Base-by-base conservation (phyloP, 768 basidiomycete species). In the Gautieria morchelliformis region DNA sequence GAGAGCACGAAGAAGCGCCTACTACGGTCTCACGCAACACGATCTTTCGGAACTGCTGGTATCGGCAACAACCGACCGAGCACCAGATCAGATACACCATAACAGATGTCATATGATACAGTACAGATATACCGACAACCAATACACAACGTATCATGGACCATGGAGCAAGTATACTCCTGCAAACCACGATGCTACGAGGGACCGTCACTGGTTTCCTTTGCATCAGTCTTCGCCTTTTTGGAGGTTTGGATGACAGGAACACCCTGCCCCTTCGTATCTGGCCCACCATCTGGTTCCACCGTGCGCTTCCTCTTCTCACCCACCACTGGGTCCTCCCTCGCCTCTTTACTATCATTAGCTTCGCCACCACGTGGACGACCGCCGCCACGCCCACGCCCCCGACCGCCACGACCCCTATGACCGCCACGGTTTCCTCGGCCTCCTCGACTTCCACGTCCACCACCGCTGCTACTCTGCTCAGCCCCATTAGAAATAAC, bases 241-340 rank as follows among this genome's bases (percentile, higher is more conserved):
- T 79, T 79, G 15, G 56, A 27, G 1, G 63, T 59, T 39, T 68
- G 65, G 42, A 79, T 69, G 12, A 65, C 52, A 11, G 88, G 88
- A 3, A 82, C 83, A 33, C 71, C 74, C 8, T 72, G 75, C 0
- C 87, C 87, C 22, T 87, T 78, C 27, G 77, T 74, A 62, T 84
- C 80, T 3, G 83, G 80, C 0, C 84, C 88, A 62, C 87, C 88
- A 63, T 89, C 88, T 1, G 87, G 87, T 65, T 89, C 88, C 0
- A 87, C 74, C 1, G 77, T 82, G 40, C 86, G 79, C 67, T 89
- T 91, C 59, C 88, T 74, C 73, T 91, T 91, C 61, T 85, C 85
- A 30, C 86, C 87, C 1, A 72, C 67, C 58, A 73, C 55, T n/a
- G 1, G 54, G 61, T 47, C 65, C 60, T 45, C 48, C 50, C 53